Base-by-base conservation (phyloP, 805 yeast genomes). In the Metschnikowia bowlesiae region DNA sequence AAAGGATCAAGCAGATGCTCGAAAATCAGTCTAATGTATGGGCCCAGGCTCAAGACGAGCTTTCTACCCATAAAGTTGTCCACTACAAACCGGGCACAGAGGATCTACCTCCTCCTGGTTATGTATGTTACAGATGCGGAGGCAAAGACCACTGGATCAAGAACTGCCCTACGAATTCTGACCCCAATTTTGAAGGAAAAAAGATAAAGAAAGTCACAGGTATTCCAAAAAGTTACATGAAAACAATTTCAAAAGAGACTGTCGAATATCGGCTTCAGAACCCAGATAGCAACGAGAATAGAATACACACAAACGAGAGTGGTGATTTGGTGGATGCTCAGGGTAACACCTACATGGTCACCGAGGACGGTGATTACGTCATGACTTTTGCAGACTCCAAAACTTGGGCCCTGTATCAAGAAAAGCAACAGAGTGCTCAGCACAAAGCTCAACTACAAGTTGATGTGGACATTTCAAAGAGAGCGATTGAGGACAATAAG, bases 41-140 rank as follows among this genome's bases (percentile, higher is more conserved):
- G 99, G 86, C 86, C 49, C 89, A 87, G 60, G 89, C 97, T 1
- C 99, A 94, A 66, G 92, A 89, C 55, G 86, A 82, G 50, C 84
- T 94, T 85, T 86, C 97, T 2, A 79, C 82, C 3, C 96, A 92
- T 16, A 84, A 90, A 30, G 85, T 95, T 13, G 82, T 91, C 2
- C 84, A 81, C 62, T 75, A 74, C 52, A 80, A 75, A 61, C 76
- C 77, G 28, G 68, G 62, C 35, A 66, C 68, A 29, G 96, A 89
- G 50, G 91, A 85, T 56, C 78, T 81, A 6, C 97, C 97, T 8
- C 99, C 99, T 1, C 92, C 96, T 6, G 96, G 96, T 1, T 94
- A 94, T 62, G 86, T 92, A 64, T 94, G 99, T 67, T 92, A 94
- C 66, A 78, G 97, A 63, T 94, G 99, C 73, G 98, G 98, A 45